Percentiles rank a stretch among this genome's conserved stretches.
These are phyloP conservation scores for Teunomyces pallodes DNA, from an alignment of 805 yeast genomes.

Conservation along the genomic window DNA sequence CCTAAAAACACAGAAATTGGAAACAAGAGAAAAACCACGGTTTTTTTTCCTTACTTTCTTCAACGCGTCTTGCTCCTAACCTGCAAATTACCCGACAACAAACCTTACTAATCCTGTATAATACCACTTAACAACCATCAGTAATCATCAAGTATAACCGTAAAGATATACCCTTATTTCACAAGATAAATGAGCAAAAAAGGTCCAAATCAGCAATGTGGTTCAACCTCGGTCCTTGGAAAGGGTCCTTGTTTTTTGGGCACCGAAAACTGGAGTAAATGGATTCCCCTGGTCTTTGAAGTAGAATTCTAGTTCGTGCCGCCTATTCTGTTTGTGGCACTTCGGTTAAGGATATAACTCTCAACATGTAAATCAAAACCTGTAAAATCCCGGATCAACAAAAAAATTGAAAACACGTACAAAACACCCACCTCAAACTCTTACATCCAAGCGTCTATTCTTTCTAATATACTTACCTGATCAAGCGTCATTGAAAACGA, in stretches of 20 bases:
- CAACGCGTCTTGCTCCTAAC: background rate
- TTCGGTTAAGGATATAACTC: constrained; percentile 4
- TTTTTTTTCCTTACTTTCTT: background rate
- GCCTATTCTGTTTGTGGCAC: background rate
- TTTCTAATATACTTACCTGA: background rate
- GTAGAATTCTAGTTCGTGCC: background rate
- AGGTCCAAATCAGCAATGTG: no score
- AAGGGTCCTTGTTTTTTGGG: no score
- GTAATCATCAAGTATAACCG: background rate
- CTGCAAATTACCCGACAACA: background rate
- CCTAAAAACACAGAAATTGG: background rate
- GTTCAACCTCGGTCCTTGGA: no score
- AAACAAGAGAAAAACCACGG: background rate
- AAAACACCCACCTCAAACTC: constrained; percentile 1
- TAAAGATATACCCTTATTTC: no score
- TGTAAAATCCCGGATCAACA: constrained; percentile 2
- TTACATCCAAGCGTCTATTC: background rate
- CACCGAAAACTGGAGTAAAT: background rate
- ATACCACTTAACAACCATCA: background rate
- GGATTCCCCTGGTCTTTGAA: background rate
- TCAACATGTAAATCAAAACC: constrained; percentile 3
- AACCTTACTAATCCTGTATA: background rate
- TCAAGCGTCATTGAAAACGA: background rate
- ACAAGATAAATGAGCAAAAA: no score
- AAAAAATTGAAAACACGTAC: constrained; percentile 4